Percentiles rank a stretch among this genome's conserved stretches.
These are phyloP conservation scores for Diaporthe sp. DNA, from an alignment of 2,329 filamentous ascomycete species.

Conservation along the genomic window DNA sequence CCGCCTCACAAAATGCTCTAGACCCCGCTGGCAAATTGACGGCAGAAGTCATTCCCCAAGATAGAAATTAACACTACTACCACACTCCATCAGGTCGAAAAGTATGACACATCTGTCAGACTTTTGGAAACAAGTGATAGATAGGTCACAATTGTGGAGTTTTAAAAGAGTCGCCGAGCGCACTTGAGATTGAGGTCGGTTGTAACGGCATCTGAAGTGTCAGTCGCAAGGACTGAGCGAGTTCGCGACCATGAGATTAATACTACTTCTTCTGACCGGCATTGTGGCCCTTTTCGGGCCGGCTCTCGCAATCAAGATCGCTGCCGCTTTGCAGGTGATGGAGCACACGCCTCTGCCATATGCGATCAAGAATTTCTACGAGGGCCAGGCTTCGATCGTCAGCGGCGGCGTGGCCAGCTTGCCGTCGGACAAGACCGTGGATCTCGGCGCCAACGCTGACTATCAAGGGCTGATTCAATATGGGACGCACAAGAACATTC, in stretches of 20 bases:
- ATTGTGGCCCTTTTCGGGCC: neutral
- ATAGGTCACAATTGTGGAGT: neutral
- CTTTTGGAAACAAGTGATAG: neutral
- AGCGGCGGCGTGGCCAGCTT: slow-evolving; percentile 14
- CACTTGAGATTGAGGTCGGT: neutral
- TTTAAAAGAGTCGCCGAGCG: neutral
- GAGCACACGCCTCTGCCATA: slow-evolving; percentile 11
- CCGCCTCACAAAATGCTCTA: neutral
- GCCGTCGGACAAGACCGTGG: slow-evolving; percentile 4
- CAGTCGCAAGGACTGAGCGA: neutral
- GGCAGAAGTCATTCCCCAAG: neutral
- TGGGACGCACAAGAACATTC: neutral
- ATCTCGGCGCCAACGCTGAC: slow-evolving; percentile 6
- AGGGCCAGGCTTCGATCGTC: slow-evolving; percentile 11
- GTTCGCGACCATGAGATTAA: neutral
- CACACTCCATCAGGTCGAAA: too few species aligned
- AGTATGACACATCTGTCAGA: neutral
- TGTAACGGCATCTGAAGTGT: neutral
- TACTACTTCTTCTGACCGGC: neutral
- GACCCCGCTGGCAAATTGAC: neutral
- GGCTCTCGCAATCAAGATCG: neutral
- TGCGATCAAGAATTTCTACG: slow-evolving; percentile 15
- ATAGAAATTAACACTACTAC: neutral
- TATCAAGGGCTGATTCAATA: slow-evolving; percentile 1
- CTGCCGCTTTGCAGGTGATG: neutral